These are phyloP conservation scores for Mikania micrantha DNA, from an alignment of 129 eudicot species.

Conservation along the genomic window DNA sequence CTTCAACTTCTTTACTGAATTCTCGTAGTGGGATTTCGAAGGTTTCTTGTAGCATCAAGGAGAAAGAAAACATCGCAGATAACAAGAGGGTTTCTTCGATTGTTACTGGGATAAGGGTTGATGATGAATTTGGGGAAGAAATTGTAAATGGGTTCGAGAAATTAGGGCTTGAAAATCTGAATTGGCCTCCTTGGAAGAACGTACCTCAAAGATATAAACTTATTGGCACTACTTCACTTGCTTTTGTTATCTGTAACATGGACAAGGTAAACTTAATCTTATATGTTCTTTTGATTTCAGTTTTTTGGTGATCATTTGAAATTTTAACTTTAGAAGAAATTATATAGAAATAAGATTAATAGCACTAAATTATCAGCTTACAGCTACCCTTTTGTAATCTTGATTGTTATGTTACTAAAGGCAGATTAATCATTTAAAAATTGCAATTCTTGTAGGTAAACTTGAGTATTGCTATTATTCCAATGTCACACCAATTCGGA, in stretches of 20 bases:
- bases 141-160: no score
- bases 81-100: background rate
- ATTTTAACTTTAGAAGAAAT: background rate
- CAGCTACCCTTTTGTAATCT: background rate
- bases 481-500: conserved; percentile 93
- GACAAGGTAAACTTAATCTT: conserved; percentile 56
- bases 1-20: no score
- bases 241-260: conserved; percentile 93
- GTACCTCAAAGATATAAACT: conserved; percentile 84
- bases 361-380: background rate
- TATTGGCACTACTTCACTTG: conserved; percentile 87
- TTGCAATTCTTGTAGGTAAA: conserved; percentile 49
- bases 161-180: no score
- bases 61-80: conserved; percentile 31
- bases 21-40: no score
- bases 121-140: no score
- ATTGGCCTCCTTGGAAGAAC: conserved; percentile 31
- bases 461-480: conserved; percentile 95
- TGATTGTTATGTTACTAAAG: background rate
- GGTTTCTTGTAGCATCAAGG: conserved; percentile 15
- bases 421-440: background rate
- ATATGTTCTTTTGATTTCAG: background rate
- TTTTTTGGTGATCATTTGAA: background rate
- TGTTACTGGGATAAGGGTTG: no score
- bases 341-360: background rate